Evolutionary conservation across 306 rosid genomes (phyloP).

Genomic region (Pyrus betulifolia): DNA sequence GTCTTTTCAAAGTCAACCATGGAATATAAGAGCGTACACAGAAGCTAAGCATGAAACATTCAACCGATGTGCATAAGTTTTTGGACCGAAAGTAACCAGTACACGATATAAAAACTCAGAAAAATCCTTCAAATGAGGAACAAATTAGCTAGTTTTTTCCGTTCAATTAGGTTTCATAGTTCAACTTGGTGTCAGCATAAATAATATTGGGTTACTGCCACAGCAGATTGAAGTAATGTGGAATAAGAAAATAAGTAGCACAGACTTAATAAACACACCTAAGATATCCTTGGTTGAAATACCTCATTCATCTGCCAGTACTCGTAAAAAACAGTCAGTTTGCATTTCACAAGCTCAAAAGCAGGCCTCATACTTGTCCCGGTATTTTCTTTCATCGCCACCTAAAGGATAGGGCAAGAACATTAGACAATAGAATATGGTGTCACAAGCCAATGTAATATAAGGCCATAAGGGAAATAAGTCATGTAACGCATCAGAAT

Average conservation of each 20-base stretch:
- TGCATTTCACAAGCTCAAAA: constrained; percentile 85
- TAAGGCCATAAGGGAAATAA: not conserved
- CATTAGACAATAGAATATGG: not conserved
- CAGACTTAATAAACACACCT: constrained; percentile 6
- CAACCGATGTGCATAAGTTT: not conserved
- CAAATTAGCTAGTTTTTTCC: not conserved
- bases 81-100: not conserved
- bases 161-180: not conserved
- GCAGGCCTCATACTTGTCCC: constrained; percentile 28
- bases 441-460: not conserved
- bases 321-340: constrained; percentile 67
- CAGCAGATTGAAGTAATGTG: not conserved
- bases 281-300: constrained; percentile 23
- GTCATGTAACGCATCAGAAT: not conserved
- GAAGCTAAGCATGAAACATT: not conserved
- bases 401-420: constrained; percentile 35
- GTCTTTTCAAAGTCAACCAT: not conserved
- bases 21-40: not conserved
- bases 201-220: not conserved
- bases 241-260: not conserved
- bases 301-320: constrained; percentile 98
- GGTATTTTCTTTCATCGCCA: constrained; percentile 43
- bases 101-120: not conserved
- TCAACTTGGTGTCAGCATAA: not conserved
- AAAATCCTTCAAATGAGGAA: not conserved